Evolutionary conservation across 768 basidiomycete genomes (phyloP).

Genomic region (Imleria badia): DNA sequence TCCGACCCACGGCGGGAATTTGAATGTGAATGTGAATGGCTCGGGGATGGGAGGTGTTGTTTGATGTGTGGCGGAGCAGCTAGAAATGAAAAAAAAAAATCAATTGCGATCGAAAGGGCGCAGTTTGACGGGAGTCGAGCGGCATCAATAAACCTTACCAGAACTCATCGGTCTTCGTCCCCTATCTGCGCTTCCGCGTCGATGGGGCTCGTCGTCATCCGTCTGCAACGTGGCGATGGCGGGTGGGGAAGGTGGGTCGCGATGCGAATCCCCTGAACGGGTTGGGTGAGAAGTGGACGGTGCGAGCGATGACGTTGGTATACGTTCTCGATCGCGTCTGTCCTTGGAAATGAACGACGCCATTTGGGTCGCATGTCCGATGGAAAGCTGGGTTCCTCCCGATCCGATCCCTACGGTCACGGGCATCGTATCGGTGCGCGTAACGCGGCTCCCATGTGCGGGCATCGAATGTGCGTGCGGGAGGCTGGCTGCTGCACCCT

Average conservation of each 20-base stretch:
- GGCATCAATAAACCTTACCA: conserved; percentile 16
- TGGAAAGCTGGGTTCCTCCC: conserved; percentile 22
- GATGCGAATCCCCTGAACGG: conserved; percentile 16
- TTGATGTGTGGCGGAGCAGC: conserved; percentile 18
- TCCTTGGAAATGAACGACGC: conserved; percentile 28
- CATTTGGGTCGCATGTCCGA: conserved; percentile 21
- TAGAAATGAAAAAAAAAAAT: conserved; percentile 6
- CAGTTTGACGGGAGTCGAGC: not conserved
- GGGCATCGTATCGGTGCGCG: conserved; percentile 35
- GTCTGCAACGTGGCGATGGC: conserved; percentile 33
- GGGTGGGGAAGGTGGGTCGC: conserved; percentile 34
- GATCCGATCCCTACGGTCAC: conserved; percentile 27
- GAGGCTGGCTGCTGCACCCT: conserved; percentile 2
- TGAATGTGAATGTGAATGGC: conserved; percentile 23
- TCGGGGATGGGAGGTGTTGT: conserved; percentile 28
- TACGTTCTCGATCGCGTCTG: conserved; percentile 26
- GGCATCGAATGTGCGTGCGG: conserved; percentile 23
- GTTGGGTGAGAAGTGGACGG: conserved; percentile 14
- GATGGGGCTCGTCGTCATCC: conserved; percentile 25
- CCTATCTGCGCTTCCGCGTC: conserved; percentile 20
- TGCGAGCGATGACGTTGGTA: conserved; percentile 27
- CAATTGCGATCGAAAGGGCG: conserved; percentile 4
- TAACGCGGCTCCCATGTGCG: conserved; percentile 21
- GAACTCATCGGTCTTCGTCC: conserved; percentile 31
- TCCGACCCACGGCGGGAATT: conserved; percentile 28